A percentile compares a stretch with the other conserved stretches of the same genome.
These are phyloP conservation scores for Gossypium mustelinum DNA, from an alignment of 345 rosid species.

Conservation along the genomic window DNA sequence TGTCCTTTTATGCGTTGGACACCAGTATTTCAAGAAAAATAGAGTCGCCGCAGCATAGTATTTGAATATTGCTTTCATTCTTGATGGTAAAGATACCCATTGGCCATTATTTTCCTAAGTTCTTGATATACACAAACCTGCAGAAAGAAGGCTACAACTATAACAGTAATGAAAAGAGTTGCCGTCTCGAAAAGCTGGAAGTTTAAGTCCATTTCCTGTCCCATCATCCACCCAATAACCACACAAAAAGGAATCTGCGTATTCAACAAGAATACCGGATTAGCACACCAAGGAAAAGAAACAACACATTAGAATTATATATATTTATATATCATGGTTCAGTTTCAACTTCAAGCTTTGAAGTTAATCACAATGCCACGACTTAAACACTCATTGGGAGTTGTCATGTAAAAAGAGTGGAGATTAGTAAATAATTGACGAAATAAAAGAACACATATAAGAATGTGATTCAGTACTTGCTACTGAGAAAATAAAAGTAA, in stretches of 20 bases:
- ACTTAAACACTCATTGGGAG: not conserved
- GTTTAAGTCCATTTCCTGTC: conserved; percentile 61
- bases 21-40: too few species aligned
- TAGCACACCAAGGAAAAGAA: not conserved
- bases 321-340: not conserved
- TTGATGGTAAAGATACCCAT: not conserved
- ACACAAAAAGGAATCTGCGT: conserved; percentile 51
- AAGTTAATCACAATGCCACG: not conserved
- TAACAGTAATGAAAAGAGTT: conserved; percentile 41
- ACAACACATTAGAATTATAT: not conserved
- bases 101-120: not conserved
- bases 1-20: too few species aligned
- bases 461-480: not conserved
- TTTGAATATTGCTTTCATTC: conserved; percentile 1
- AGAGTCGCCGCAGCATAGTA: not conserved
- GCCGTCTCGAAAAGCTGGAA: conserved; percentile 53
- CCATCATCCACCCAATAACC: conserved; percentile 62
- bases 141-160: conserved; percentile 55
- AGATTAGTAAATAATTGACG: not conserved
- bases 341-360: not conserved
- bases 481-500: not conserved
- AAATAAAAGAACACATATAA: not conserved
- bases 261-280: not conserved
- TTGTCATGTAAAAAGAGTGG: not conserved
- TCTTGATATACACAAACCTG: conserved; percentile 39